Evolutionary conservation across 768 basidiomycete genomes (phyloP).

Genomic region (Pulveroboletus sp.): DNA sequence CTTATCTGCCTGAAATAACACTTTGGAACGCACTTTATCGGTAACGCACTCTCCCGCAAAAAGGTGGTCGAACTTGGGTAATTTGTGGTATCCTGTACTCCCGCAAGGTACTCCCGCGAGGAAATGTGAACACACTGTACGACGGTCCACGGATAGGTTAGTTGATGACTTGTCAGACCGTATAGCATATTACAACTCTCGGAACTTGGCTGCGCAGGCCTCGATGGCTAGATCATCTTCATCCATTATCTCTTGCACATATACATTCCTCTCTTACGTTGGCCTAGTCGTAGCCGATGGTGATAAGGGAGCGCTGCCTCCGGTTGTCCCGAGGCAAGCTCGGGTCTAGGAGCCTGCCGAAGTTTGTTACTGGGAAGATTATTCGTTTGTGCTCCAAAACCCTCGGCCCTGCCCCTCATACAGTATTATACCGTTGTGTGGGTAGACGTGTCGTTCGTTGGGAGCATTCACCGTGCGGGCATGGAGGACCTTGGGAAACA

Average conservation of each 20-base stretch:
- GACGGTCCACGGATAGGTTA: not conserved
- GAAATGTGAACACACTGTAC: not conserved
- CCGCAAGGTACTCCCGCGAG: not conserved
- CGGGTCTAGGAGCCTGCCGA: not conserved
- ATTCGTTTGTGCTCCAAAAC: not conserved
- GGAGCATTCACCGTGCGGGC: not conserved
- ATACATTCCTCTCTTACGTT: not conserved
- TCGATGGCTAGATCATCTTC: not conserved
- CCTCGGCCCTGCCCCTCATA: not conserved
- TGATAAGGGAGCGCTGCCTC: no score
- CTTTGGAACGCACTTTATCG: no score
- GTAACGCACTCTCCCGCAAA: no score
- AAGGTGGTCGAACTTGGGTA: no score
- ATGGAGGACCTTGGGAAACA: conserved; percentile 8
- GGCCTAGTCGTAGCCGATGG: no score
- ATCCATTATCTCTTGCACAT: not conserved
- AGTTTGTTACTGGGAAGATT: not conserved
- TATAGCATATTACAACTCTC: not conserved
- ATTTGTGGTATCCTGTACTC: no score
- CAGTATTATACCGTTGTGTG: conserved; percentile 1
- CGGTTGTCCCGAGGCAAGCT: not conserved
- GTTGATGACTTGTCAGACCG: not conserved
- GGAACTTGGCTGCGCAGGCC: not conserved
- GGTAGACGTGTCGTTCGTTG: not conserved
- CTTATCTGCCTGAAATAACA: no score